Evolutionary conservation across 306 rosid species (phyloP).

Genomic region (Fagus crenata): DNA sequence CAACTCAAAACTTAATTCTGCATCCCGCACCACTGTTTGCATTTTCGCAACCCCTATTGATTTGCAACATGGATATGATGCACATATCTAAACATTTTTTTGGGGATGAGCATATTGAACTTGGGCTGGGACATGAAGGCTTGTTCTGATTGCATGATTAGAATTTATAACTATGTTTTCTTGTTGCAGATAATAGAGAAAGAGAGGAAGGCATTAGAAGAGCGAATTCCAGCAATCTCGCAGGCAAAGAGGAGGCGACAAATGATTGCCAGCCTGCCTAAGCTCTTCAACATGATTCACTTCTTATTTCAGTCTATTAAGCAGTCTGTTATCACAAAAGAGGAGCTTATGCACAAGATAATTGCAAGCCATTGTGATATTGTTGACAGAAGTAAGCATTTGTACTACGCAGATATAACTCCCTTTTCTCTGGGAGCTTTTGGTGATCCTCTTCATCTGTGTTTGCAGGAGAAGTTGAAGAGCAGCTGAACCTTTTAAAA

Average conservation of each 20-base stretch:
- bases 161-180: constrained; percentile 6
- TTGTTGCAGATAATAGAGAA: constrained; percentile 70
- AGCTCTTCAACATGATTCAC: constrained; percentile 72
- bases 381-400: constrained; percentile 64
- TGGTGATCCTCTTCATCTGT: constrained; percentile 14
- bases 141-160: constrained; percentile 9
- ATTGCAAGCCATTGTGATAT: constrained; percentile 47
- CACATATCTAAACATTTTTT: background rate
- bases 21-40: background rate
- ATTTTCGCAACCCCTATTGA: background rate
- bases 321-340: constrained; percentile 56
- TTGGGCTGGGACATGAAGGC: background rate
- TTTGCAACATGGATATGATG: background rate
- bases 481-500: constrained; percentile 57
- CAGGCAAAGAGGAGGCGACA: constrained; percentile 70
- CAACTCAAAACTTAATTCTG: background rate
- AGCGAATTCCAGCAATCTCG: constrained; percentile 63
- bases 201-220: constrained; percentile 66
- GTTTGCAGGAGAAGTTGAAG: constrained; percentile 71
- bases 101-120: background rate
- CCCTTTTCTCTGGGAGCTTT: constrained; percentile 1
- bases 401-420: background rate
- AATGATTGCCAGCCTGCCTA: constrained; percentile 66
- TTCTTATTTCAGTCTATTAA: constrained; percentile 54
- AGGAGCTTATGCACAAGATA: constrained; percentile 74